phyloP scores from a whole-genome alignment of 176 grass and related monocot species.

The Olyra latifolia region DNA sequence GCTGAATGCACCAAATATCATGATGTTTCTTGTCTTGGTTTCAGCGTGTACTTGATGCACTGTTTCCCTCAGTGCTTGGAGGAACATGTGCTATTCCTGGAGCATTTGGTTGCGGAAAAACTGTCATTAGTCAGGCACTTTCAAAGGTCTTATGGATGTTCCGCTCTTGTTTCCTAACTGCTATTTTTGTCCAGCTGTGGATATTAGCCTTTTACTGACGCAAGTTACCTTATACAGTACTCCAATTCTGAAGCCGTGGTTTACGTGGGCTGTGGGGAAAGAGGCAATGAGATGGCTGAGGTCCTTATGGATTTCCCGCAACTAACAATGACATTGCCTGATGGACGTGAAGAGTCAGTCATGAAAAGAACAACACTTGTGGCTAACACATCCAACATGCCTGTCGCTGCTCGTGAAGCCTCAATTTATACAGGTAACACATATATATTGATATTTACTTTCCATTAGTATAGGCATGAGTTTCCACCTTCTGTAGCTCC shows the following conservation, averaged over 20 bases:
- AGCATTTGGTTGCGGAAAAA: conserved; percentile 93
- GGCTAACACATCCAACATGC: conserved; percentile 93
- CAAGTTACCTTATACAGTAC: conserved; percentile 52
- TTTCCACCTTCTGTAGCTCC: background rate
- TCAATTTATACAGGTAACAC: conserved; percentile 82
- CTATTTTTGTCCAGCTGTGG: background rate
- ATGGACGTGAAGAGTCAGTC: conserved; percentile 88
- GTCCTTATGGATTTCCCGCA: conserved; percentile 86
- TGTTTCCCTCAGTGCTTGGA: conserved; percentile 85
- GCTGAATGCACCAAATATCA: background rate
- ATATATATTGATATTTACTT: background rate
- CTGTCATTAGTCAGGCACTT: conserved; percentile 91
- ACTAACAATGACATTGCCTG: conserved; percentile 85
- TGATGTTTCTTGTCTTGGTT: conserved; percentile 24
- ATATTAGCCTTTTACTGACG: conserved; percentile 22
- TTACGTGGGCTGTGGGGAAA: conserved; percentile 87
- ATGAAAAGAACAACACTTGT: conserved; percentile 91
- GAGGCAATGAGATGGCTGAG: conserved; percentile 95
- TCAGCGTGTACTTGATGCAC: conserved; percentile 81
- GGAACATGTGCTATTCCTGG: conserved; percentile 91
- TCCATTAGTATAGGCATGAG: background rate
- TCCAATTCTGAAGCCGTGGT: conserved; percentile 83
- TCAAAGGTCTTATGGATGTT: conserved; percentile 55
- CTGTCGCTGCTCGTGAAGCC: conserved; percentile 88
- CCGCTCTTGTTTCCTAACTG: conserved; percentile 4